Evolutionary conservation across 352 stramenopile genomes (phyloP), one percentile per base, ranked within the genome.

Genomic region (Phytopythium boreale): DNA sequence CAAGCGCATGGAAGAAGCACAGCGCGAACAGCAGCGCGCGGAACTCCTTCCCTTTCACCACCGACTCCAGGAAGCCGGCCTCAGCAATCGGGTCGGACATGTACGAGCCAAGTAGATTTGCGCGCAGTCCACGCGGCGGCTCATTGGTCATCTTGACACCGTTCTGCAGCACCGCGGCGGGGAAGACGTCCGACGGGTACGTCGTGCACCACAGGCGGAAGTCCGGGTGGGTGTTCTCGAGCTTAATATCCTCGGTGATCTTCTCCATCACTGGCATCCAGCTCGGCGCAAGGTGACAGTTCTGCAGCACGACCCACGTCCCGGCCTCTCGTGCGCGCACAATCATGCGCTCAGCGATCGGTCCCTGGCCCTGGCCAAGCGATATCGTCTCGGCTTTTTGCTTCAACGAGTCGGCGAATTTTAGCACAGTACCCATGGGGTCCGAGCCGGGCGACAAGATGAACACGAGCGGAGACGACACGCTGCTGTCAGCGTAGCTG

Each of bases 71-170:
- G 67, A 98, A 98, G 4, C 82, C 85, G 8, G 77, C 73, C 65
- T 98, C 91, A 9, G 76, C 83, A 20, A 98, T 93, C 15, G 95
- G 94, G 58, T 98, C 93, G 20, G 82, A 84, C 64, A 93, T 90
- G 78, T 97, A 98, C 37, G 90, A 96, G 4, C 91, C 87, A 36
- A 97, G 68, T 1, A 98, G 62, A 64, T 98, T 98, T 12, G 91
- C 89, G 20, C 93, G 78, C 12, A 98, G 68, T 6, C 95, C 95
- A 63, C 97, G 92, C 1, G 95, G 95, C 8, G 95, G 91, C 64
- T 98, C 94, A 47, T 97, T 96, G 9, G 95, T 98, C 93, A 98
- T 98, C 70, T 98, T 98, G n/a, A 98, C 90, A 31, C 93, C 93
- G 71, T 98, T 98, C 72, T 98, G 95, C 26, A 98, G 79, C 43